A percentile compares a stretch with the other conserved stretches of the same genome.
phyloP scores from a whole-genome alignment of 2,329 filamentous ascomycete species.

The Colletotrichum sp. region DNA sequence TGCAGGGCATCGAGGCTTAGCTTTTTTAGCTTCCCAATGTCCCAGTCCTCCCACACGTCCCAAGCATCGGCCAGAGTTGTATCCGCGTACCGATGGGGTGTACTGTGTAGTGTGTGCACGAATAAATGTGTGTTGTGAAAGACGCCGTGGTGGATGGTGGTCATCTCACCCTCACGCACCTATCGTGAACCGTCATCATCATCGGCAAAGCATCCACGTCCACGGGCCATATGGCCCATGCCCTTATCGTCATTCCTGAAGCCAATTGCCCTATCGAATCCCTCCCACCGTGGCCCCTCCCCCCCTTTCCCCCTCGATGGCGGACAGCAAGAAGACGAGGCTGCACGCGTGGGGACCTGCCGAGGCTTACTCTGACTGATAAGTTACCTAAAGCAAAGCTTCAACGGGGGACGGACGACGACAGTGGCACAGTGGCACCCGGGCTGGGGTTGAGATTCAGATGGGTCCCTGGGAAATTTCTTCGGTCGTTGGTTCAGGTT shows the following conservation, averaged over 20 bases:
- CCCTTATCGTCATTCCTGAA: neutral
- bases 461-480: conserved; percentile 3
- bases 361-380: neutral
- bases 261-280: neutral
- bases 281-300: neutral
- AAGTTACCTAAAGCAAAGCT: neutral
- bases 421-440: neutral
- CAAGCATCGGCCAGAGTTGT: neutral
- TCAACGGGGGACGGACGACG: neutral
- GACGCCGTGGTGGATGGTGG: neutral
- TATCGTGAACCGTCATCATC: neutral
- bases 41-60: neutral
- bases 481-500: conserved; percentile 5
- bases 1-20: neutral
- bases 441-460: neutral
- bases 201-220: neutral
- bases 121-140: neutral
- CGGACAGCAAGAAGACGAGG: neutral
- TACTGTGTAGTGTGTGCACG: too few species aligned
- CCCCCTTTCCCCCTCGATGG: neutral
- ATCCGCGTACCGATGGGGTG: neutral
- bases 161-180: neutral
- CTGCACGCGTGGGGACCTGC: neutral
- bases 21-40: neutral
- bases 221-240: neutral